Base-by-base conservation (phyloP, 2,329 filamentous ascomycete genomes). In the Xylaria sp. region DNA sequence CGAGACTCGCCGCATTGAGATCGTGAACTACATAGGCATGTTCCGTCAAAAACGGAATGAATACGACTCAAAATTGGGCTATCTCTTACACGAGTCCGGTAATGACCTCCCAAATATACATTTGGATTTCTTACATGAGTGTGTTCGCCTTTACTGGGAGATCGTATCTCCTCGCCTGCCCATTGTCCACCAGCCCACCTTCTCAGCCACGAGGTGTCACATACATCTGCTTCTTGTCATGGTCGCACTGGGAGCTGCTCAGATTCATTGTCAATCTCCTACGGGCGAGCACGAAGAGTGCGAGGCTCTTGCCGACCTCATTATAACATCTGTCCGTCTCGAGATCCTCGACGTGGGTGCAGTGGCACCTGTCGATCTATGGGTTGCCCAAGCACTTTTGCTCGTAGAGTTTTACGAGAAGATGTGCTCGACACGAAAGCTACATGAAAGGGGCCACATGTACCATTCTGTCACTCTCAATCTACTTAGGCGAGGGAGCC, bases 361-460 rank as follows among this genome's bases (percentile, higher is more conserved):
- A 72, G 86, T 90, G 20, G 93, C 94, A 0, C 93, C 94, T 0
- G 93, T 93, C 0, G 92, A 92, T 73, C 81, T 97, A 2, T 97
- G 93, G 93, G 90, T 96, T 0, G 95, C 96, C 71, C 94, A 97
- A 77, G 90, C 93, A 0, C 82, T 97, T 53, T 81, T 97, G 1
- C 83, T 97, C 3, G 83, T 97, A 1, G 94, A 97, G 77, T 88
- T 94, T 4, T 97, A 95, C 75, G 94, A 97, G 81, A 97, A 97
- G 84, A 92, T 97, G 87, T 96, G 93, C 78, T 93, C 92, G 1
- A 94, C 93, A 0, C 87, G 93, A 49, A 87, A 88, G 17, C 83
- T 97, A 31, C 94, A 97, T 79, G 94, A 97, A 79, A 86, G 94
- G 72, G 92, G 93, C 0, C 93, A 97, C 74, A 96, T 97, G 44